phyloP scores from a whole-genome alignment of 2,329 filamentous ascomycete genomes.

The Emergomyces africanus region DNA sequence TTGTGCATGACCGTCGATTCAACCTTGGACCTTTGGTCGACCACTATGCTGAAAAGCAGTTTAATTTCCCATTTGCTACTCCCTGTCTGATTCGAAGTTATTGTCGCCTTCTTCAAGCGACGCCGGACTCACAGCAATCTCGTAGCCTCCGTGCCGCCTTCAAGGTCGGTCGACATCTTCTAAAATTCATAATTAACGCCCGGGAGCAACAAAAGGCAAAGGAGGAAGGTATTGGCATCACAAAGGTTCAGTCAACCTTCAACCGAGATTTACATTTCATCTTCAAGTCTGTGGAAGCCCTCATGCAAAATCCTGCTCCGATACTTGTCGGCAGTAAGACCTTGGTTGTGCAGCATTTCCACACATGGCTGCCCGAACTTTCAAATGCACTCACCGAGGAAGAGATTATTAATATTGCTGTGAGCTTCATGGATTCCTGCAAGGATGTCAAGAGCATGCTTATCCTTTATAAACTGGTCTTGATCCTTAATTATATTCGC shows the following conservation, averaged over 20 bases:
- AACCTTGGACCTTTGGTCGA: constrained; percentile 85
- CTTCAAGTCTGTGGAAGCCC: constrained; percentile 75
- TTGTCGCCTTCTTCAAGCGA: constrained; percentile 66
- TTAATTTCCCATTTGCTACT: constrained; percentile 88
- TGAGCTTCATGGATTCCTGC: constrained; percentile 90
- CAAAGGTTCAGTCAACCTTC: constrained; percentile 57
- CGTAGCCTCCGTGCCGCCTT: constrained; percentile 79
- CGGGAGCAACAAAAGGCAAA: constrained; percentile 78
- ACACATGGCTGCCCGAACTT: constrained; percentile 93
- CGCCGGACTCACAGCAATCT: constrained; percentile 69
- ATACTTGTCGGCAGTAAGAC: constrained; percentile 90
- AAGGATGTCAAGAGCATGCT: constrained; percentile 78
- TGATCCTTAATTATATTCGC: constrained; percentile 84
- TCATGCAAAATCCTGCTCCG: constrained; percentile 80
- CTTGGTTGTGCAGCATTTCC: constrained; percentile 87
- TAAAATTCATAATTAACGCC: constrained; percentile 90
- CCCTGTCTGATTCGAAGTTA: constrained; percentile 80
- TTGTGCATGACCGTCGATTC: constrained; percentile 88
- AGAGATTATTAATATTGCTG: constrained; percentile 81
- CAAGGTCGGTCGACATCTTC: constrained; percentile 84
- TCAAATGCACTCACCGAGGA: constrained; percentile 60
- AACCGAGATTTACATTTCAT: constrained; percentile 72
- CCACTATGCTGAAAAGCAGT: constrained; percentile 74
- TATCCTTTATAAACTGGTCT: constrained; percentile 76
- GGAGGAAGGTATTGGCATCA: constrained; percentile 76